Evolutionary conservation across 2,329 filamentous ascomycete genomes (phyloP).

Genomic region (Fusarium caatingaense): DNA sequence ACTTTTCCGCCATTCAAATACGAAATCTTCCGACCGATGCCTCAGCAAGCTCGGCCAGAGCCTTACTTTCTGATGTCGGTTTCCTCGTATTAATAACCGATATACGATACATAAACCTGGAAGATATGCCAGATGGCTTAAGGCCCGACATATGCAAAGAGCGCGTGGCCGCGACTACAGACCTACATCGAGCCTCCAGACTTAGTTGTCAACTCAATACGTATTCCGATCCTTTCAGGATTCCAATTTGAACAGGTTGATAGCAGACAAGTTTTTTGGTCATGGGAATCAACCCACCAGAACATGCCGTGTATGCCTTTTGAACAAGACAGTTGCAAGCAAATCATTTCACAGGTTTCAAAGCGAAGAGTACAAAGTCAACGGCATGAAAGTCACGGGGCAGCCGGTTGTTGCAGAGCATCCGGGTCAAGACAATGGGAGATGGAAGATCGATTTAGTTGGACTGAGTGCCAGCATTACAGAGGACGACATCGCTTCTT

Average conservation of each 20-base stretch:
- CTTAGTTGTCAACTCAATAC: not conserved
- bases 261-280: conserved; percentile 50
- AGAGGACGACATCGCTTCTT: conserved; percentile 13
- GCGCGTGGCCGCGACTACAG: not conserved
- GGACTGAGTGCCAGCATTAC: conserved; percentile 1
- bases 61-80: conserved; percentile 28
- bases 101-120: not conserved
- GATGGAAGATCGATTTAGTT: conserved; percentile 13
- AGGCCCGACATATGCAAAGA: conserved; percentile 19
- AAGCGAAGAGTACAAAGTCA: conserved; percentile 41
- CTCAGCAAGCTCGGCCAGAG: conserved; percentile 30
- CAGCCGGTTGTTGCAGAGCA: not conserved
- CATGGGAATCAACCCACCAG: conserved; percentile 52
- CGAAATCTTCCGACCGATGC: conserved; percentile 42
- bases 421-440: not conserved
- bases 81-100: not conserved
- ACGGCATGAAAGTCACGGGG: conserved; percentile 24
- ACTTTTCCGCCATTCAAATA: conserved; percentile 53
- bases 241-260: conserved; percentile 49
- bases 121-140: not conserved
- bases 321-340: conserved; percentile 23
- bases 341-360: conserved; percentile 38
- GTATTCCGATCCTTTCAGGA: conserved; percentile 38
- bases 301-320: conserved; percentile 49
- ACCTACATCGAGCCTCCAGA: not conserved